Conservation (phyloP, 257 asterid genomes). For the Nicotiana tomentosiformis region DNA sequence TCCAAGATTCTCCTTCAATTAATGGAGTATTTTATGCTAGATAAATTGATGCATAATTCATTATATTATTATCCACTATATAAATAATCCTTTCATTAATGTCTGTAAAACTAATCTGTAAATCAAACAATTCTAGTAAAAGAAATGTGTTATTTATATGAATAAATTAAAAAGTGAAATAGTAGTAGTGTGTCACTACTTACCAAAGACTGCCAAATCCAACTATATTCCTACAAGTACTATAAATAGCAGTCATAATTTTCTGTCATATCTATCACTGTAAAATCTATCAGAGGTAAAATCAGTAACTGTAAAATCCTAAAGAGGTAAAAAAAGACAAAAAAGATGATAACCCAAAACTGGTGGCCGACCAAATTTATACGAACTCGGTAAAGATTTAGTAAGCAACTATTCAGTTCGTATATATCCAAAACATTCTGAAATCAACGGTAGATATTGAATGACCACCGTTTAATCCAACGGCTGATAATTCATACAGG, state of each 20-base stretch:
- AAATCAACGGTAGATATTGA: conserved; percentile 2
- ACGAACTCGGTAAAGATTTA: background rate
- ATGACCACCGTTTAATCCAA: background rate
- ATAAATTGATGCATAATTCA: no score
- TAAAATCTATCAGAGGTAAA: background rate
- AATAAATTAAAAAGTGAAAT: no score
- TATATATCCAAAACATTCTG: background rate
- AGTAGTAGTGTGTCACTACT: background rate
- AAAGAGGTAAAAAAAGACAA: conserved; percentile 2
- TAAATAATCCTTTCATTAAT: no score
- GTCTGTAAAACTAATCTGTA: no score
- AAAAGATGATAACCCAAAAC: background rate
- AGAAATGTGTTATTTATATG: background rate
- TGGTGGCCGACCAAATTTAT: conserved; percentile 7
- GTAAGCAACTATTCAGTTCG: background rate
- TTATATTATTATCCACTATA: no score
- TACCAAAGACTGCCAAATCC: background rate
- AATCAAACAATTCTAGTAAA: no score
- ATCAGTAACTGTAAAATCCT: background rate
- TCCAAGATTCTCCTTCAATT: no score
- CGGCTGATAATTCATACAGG: background rate
- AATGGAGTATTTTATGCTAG: no score
- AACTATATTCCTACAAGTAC: background rate
- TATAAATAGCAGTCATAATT: background rate
- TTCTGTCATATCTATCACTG: background rate